Base-by-base conservation (phyloP, 352 stramenopile species). In the Pelagophyceae sp. region DNA sequence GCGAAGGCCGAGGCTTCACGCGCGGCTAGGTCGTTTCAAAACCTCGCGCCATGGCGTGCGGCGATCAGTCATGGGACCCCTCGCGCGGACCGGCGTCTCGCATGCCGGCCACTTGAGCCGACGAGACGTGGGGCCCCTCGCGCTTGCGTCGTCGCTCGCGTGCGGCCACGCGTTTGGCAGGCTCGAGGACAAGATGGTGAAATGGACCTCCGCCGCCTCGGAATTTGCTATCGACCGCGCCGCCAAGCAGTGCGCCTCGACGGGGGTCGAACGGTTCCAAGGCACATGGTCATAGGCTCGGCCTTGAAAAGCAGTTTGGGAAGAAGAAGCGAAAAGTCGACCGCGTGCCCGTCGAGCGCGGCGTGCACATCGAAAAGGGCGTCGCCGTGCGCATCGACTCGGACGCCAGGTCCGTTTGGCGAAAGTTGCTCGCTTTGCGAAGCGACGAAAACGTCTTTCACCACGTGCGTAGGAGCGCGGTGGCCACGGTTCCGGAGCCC, bases 111-210 rank as follows among this genome's bases (percentile, higher is more conserved):
- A n/a, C n/a, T n/a, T n/a, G n/a, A n/a, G n/a, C n/a, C n/a, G n/a
- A n/a, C n/a, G n/a, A n/a, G n/a, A n/a, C n/a, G n/a, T n/a, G n/a
- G n/a, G n/a, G n/a, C n/a, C n/a, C n/a, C n/a, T n/a, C n/a, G n/a
- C n/a, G n/a, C n/a, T n/a, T n/a, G n/a, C n/a, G n/a, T n/a, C n/a
- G n/a, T 54, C 11, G 11, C 11, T 54, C 45, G 45, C 23, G 11
- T 11, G 11, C 45, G 45, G 11, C 45, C 11, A 54, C 11, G 45
- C 45, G 45, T 23, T 23, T 23, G 11, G 45, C 23, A 54, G 45
- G 45, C 61, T 71, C 61, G 61, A 71, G 61, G 61, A 71, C 61
- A 71, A 71, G 61, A 71, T 71, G 61, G 61, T 71, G 29, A 27
- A 31, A 27, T 71, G 61, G 61, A 71, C 61, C n/a, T 23, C 29